Base-by-base conservation (phyloP, 1,284 basidiomycete species). In the Ganoderma boninense region DNA sequence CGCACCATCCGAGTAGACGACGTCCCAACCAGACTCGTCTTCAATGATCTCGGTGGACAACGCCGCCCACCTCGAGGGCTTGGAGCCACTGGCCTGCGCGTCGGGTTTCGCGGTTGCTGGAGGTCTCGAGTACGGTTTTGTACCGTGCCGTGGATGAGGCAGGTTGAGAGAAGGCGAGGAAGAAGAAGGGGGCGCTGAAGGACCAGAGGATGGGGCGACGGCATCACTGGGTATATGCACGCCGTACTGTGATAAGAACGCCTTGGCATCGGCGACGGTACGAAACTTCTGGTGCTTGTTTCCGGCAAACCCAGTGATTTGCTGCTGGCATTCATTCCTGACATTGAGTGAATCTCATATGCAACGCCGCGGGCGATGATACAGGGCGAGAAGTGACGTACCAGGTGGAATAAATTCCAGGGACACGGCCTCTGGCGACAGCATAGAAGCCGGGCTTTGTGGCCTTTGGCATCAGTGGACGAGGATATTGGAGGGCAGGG, bases 1-100 rank as follows among this genome's bases (percentile, higher is more conserved):
- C 1, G 95, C 92, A 13, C 95, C 95, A 78, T 97, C 95, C 23
- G 86, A 90, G 77, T 93, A 96, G 3, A 95, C 93, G 18, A 90
- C 81, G 63, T 85, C 80, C 75, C 82, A 85, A n/a, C 71, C 74
- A 1, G 67, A 67, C 64, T 75, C 75, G 60, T 77, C 76, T 54
- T 70, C 63, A 46, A 77, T 68, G 14, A 70, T 61, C 23, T 72
- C 73, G 2, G 69, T 64, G 16, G 73, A 54, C 4, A 72, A 63
- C 2, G 71, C 46, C 6, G 65, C 65, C 74, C 74, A 67, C 35
- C 65, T 23, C 49, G 67, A 73, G 3, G 67, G 71, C 5, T 57
- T 65, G 10, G 66, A 54, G 26, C 46, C 43, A 52, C 38, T 43
- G 2, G 66, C 10, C 46, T 44, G 59, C 23, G 40, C n/a, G 0